Evolutionary conservation across 495 filamentous ascomycete species (phyloP).

Genomic region (Neurospora pannonica): DNA sequence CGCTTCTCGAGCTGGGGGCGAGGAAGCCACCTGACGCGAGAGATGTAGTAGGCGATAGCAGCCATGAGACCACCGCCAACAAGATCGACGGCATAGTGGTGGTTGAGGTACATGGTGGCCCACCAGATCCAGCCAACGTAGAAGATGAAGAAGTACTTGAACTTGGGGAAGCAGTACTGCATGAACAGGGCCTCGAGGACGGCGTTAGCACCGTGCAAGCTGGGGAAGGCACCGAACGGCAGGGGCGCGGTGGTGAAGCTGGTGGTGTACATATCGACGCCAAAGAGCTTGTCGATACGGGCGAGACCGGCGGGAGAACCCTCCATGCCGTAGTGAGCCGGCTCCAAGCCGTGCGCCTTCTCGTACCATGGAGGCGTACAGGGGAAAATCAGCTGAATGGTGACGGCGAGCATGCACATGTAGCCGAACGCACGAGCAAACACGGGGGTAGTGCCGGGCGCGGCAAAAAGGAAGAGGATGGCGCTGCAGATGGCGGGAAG

Average conservation of each 20-base stretch:
- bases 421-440: constrained; percentile 84
- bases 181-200: constrained; percentile 89
- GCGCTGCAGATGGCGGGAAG: constrained; percentile 65
- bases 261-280: constrained; percentile 85
- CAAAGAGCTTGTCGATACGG: constrained; percentile 79
- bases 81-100: constrained; percentile 92
- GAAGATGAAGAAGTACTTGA: constrained; percentile 63
- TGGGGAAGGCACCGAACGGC: constrained; percentile 92
- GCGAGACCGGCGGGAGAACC: constrained; percentile 82
- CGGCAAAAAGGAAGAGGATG: constrained; percentile 77
- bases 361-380: constrained; percentile 97
- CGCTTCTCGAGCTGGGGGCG: constrained; percentile 71
- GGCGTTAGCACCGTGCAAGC: constrained; percentile 76
- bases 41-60: constrained; percentile 68
- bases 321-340: constrained; percentile 82
- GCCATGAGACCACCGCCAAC: constrained; percentile 78
- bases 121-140: constrained; percentile 93
- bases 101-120: constrained; percentile 96
- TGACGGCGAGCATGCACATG: constrained; percentile 78
- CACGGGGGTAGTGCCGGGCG: constrained; percentile 74
- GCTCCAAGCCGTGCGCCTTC: constrained; percentile 71
- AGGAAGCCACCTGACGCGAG: constrained; percentile 70
- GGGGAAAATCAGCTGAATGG: constrained; percentile 79
- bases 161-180: constrained; percentile 74
- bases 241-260: constrained; percentile 79